Percentiles rank a stretch among this genome's conserved stretches.
Evolutionary conservation across 495 filamentous ascomycete genomes (phyloP).

Genomic region (Tuber indicum): DNA sequence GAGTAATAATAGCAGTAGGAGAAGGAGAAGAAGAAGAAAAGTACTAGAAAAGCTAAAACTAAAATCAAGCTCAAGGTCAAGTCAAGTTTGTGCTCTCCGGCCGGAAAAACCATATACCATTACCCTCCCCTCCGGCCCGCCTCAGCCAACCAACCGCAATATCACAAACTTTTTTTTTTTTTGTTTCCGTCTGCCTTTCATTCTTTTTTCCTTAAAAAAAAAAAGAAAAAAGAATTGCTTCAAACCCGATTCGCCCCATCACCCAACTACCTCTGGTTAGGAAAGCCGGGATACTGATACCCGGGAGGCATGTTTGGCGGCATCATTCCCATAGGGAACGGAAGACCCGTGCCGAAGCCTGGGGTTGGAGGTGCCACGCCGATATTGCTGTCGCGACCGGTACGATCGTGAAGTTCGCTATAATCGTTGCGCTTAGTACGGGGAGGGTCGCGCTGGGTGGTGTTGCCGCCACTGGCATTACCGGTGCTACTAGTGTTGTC

Average conservation of each 20-base stretch:
- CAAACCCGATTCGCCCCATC: background rate
- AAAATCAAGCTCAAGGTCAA: background rate
- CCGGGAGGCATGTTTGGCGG: slow-evolving; percentile 34
- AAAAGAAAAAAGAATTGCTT: background rate
- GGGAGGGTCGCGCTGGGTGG: slow-evolving; percentile 31
- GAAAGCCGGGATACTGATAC: slow-evolving; percentile 34
- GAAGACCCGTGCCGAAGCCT: slow-evolving; percentile 40
- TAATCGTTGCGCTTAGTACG: slow-evolving; percentile 37
- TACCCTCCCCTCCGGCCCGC: background rate
- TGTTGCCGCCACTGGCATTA: slow-evolving; percentile 15
- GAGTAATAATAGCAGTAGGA: slow-evolving; percentile 16
- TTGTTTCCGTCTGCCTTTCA: background rate
- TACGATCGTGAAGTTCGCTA: slow-evolving; percentile 35
- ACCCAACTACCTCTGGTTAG: slow-evolving; percentile 16
- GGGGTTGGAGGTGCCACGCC: slow-evolving; percentile 41
- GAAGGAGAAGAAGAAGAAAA: slow-evolving; percentile 23
- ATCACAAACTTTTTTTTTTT: background rate
- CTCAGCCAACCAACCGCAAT: background rate
- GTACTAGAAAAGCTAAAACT: background rate
- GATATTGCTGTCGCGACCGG: slow-evolving; percentile 38
- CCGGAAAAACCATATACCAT: slow-evolving; percentile 6
- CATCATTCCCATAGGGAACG: slow-evolving; percentile 38
- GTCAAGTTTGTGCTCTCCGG: background rate
- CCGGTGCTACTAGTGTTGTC: slow-evolving; percentile 11
- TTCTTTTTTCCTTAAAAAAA: background rate